Percentiles rank a stretch among this genome's conserved stretches.
These are phyloP conservation scores for Boletus barrowsii DNA, from an alignment of 768 basidiomycete genomes.

Conservation along the genomic window DNA sequence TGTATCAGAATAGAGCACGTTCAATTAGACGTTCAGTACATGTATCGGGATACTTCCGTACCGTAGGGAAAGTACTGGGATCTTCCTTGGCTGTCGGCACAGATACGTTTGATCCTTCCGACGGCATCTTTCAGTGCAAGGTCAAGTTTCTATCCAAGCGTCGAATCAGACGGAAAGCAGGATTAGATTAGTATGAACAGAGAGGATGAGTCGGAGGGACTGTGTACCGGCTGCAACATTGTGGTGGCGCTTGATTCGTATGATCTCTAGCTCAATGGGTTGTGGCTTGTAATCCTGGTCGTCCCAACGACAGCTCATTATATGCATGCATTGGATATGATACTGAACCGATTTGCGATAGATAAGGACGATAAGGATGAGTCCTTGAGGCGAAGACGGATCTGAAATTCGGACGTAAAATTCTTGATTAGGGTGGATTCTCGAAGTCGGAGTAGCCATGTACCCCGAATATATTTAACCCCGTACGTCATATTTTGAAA, in stretches of 20 bases:
- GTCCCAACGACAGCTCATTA: not conserved
- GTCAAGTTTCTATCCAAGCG: not conserved
- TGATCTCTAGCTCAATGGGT: not conserved
- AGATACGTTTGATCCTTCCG: not conserved
- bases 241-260: not conserved
- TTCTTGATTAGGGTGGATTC: no score
- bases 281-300: no score
- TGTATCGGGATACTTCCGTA: not conserved
- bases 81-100: not conserved
- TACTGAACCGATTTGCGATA: not conserved
- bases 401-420: no score
- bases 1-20: not conserved
- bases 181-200: not conserved
- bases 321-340: not conserved
- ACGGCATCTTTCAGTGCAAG: not conserved
- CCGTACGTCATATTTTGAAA: no score
- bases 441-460: no score
- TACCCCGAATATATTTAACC: no score
- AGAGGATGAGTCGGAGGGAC: not conserved
- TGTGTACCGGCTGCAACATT: not conserved
- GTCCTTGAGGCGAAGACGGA: no score
- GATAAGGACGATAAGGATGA: no score
- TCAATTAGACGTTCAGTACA: not conserved
- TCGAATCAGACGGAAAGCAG: not conserved
- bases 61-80: slow-evolving; percentile 11